Conservation (phyloP, 2,329 filamentous ascomycete species). For the Furcasterigmium furcatum region DNA sequence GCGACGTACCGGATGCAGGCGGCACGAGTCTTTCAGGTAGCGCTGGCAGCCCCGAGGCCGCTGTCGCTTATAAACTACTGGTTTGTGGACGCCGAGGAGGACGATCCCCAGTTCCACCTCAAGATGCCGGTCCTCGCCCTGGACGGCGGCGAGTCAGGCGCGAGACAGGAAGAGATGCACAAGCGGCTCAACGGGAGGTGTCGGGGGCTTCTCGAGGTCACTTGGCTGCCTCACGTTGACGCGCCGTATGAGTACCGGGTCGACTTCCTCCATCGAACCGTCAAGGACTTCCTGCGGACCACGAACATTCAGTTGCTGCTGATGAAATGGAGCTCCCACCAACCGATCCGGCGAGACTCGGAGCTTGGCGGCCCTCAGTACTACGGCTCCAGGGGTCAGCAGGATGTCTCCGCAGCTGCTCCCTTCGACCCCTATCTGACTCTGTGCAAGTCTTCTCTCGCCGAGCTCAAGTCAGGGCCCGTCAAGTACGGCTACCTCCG, state of each 20-base stretch:
- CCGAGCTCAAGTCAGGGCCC: too few relatives aligned
- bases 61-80: neutral
- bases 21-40: neutral
- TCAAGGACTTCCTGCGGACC: constrained; percentile 7
- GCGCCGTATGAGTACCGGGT: neutral
- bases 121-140: neutral
- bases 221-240: neutral
- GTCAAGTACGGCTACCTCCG: too few relatives aligned
- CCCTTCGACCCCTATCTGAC: too few relatives aligned
- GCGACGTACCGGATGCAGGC: neutral
- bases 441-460: too few relatives aligned
- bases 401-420: too few relatives aligned
- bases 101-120: neutral
- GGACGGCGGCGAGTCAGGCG: neutral
- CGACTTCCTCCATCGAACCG: constrained; percentile 11
- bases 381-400: too few relatives aligned
- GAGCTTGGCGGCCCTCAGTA: too few relatives aligned
- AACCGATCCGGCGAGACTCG: too few relatives aligned
- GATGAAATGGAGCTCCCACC: too few relatives aligned
- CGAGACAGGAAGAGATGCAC: neutral
- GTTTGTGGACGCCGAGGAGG: neutral
- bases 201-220: constrained; percentile 1
- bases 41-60: neutral
- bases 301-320: too few relatives aligned
- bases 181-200: neutral